A percentile compares a stretch with the other conserved stretches of the same genome.
These are phyloP conservation scores for Suillus weaverae DNA, from an alignment of 768 basidiomycete species.

Conservation along the genomic window DNA sequence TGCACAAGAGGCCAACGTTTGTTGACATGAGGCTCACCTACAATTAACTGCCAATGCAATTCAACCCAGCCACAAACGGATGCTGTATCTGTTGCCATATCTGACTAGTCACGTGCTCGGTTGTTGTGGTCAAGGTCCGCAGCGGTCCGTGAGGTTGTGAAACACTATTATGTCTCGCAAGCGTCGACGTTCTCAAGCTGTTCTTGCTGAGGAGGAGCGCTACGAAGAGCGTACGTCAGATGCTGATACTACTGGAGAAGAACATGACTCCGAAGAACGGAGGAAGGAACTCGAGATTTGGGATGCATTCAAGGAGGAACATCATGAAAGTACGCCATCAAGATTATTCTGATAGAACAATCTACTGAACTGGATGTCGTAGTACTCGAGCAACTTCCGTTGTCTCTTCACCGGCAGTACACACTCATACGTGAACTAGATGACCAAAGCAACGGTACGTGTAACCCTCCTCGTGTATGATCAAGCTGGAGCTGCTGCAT, in stretches of 20 bases:
- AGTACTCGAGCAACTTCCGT: slow-evolving; percentile 80
- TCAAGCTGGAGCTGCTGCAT: slow-evolving; percentile 7
- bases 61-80: too few relatives aligned
- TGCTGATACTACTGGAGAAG: slow-evolving; percentile 13
- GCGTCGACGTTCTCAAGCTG: slow-evolving; percentile 47
- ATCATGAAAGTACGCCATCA: slow-evolving; percentile 62
- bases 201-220: slow-evolving; percentile 30
- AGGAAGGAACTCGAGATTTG: slow-evolving; percentile 67
- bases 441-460: slow-evolving; percentile 56
- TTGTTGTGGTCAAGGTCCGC: neutral
- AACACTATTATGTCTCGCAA: slow-evolving; percentile 37
- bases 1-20: neutral
- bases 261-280: slow-evolving; percentile 20
- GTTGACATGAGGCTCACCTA: too few relatives aligned
- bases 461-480: slow-evolving; percentile 1
- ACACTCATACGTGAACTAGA: slow-evolving; percentile 74
- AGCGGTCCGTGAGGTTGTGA: neutral
- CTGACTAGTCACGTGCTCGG: neutral
- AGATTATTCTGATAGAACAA: neutral
- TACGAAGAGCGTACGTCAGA: slow-evolving; percentile 9
- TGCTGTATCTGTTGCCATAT: neutral
- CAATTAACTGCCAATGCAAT: too few relatives aligned
- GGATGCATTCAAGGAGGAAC: slow-evolving; percentile 76
- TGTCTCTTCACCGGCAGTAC: slow-evolving; percentile 71
- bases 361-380: slow-evolving; percentile 1